Percentiles rank a stretch among this genome's conserved stretches.
Conservation (phyloP, 345 rosid genomes). For the Murraya paniculata region DNA sequence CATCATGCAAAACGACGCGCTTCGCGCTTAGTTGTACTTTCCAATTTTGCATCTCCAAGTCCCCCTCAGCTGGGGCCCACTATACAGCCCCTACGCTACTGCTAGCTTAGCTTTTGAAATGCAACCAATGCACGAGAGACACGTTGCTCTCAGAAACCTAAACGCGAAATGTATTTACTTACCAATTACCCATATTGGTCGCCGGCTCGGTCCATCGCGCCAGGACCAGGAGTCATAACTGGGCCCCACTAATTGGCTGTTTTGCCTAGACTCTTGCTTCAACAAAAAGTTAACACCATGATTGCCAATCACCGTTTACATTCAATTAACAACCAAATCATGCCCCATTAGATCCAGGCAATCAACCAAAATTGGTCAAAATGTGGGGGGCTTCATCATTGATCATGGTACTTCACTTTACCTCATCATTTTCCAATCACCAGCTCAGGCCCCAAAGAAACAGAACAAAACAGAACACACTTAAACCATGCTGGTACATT, state of each 20-base stretch:
- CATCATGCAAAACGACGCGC: not conserved
- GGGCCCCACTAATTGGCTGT: not conserved
- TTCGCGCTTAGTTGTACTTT: constrained; percentile 2
- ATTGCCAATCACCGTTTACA: not conserved
- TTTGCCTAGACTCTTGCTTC: not conserved
- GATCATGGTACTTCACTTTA: not conserved
- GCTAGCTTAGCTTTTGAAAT: not conserved
- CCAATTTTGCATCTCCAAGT: not conserved
- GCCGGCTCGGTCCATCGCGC: not conserved
- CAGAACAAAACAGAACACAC: constrained; percentile 3
- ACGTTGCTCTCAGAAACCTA: not conserved
- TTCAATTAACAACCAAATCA: not conserved
- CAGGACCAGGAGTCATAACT: not conserved
- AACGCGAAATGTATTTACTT: not conserved
- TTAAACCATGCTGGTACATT: not conserved
- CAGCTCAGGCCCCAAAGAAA: not conserved
- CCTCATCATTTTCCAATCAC: constrained; percentile 2
- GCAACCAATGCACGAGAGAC: constrained; percentile 9
- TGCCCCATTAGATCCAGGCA: not conserved
- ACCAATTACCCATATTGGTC: not conserved
- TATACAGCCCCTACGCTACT: not conserved
- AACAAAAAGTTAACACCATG: not conserved
- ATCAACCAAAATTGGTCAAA: no score
- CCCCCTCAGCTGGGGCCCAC: not conserved
- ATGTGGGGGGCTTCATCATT: not conserved